Base-by-base conservation (phyloP, 2,329 filamentous ascomycete genomes). In the Aspergillus aculeatinus region DNA sequence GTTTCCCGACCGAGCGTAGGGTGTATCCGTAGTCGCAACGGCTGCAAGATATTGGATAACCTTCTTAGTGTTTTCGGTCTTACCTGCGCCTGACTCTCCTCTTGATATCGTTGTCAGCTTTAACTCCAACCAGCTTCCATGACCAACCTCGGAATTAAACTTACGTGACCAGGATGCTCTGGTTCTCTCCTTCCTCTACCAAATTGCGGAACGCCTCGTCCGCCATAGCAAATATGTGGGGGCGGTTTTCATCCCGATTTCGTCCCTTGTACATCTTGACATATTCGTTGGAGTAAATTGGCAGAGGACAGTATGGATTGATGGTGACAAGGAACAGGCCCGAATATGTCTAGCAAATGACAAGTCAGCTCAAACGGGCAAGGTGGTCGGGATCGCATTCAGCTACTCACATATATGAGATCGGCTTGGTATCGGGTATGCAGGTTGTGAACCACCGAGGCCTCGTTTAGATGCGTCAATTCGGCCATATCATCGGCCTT, bases 401-500 rank as follows among this genome's bases (percentile, higher is more conserved):
- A 35, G 21, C n/a, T 9, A 78, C 83, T 70, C 67, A 85, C 83
- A 74, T 89, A 99, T 68, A 99, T 99, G 62, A 99, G 80, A 77
- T 99, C 95, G 49, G 95, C 86, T 76, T 97, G 92, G 74, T 99
- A 99, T 77, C 95, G 85, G 82, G 91, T 94, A 68, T 96, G 90
- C 59, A 99, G 84, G 73, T 99, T 99, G 79, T 99, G 93, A 55
- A 99, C 93, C 55, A 99, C 95, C 0, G 95, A 98, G 23, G 94
- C 91, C 79, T 99, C 95, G 77, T 99, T 99, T 65, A 99, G 82
- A 77, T 99, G 95, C 5, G 95, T 99, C 72, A 99, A 84, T 76
- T 99, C 95, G 25, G 96, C 95, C 95, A 99, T 99, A 77, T 99
- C 96, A 79, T 96, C 92, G 65, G 94, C 94, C 79, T 97, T 99